Base-by-base conservation (phyloP, 352 stramenopile genomes). In the Plasmopara muralis region DNA sequence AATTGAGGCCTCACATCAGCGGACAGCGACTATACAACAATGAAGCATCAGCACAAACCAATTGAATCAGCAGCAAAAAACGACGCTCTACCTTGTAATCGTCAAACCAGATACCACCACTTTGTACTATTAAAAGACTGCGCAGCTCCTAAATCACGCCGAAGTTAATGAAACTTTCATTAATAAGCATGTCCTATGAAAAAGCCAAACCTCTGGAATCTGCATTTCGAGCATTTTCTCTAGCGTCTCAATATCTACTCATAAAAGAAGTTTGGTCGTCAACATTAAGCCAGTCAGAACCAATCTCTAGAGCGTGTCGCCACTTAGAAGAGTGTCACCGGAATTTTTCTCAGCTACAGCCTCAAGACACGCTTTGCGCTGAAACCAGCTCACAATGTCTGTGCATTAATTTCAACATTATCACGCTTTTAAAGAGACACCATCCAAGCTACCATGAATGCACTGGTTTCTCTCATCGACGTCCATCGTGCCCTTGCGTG, bases 311-410 rank as follows among this genome's bases (percentile, higher is more conserved):
- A 25, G 1, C 3, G 20, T 25, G 20, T 25, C 20, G 20, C 3
- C 20, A 3, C 20, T 3, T 25, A 25, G 20, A 25, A 25, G 1
- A 25, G 31, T 35, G 54, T 20, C 44, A 85, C 74, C 72, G n/a
- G 68, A 50, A 41, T 69, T 72, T 35, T 68, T 85, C 45, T 82
- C 75, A 16, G 41, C 55, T 0, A 51, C 68, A 29, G 63, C 49
- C 29, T 66, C 58, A n/a, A 90, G 72, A 53, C 84, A 64, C 15
- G 75, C 64, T 60, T 93, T 93, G 49, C 77, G 77, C 60, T 87
- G 60, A 56, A 93, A 90, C 82, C 82, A 93, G 65, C 72, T 89
- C 62, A 89, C 67, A 47, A 93, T 85, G 31, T 93, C 81, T 88
- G 25, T 43, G 1, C 34, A 10, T 5, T 18, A 38, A 14, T 33